A percentile compares a stretch with the other conserved stretches of the same genome.
Evolutionary conservation across 495 filamentous ascomycete genomes (phyloP).

Genomic region (Astrothelium macrocarpum): DNA sequence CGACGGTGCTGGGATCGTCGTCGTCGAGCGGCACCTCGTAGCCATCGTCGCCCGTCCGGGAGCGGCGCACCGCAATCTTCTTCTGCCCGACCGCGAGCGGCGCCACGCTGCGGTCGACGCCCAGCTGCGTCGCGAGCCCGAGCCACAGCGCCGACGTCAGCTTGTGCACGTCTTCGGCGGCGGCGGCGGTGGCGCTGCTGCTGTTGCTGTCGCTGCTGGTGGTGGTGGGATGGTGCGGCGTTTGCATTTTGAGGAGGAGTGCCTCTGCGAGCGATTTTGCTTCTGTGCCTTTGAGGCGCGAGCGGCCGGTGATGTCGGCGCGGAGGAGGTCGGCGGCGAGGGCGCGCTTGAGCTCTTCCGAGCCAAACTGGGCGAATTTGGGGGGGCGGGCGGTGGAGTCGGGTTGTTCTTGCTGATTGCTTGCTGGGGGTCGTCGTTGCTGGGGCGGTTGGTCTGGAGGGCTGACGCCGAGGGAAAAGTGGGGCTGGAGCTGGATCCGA

Average conservation of each 20-base stretch:
- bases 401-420: constrained; percentile 3
- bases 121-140: constrained; percentile 23
- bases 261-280: constrained; percentile 30
- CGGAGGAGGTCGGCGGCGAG: constrained; percentile 31
- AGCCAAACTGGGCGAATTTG: constrained; percentile 13
- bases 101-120: constrained; percentile 19
- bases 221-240: constrained; percentile 13
- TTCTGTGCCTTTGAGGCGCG: constrained; percentile 30
- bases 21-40: constrained; percentile 32
- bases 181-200: constrained; percentile 11
- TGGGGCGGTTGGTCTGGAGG: neutral
- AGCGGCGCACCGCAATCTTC: constrained; percentile 26
- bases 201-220: constrained; percentile 11
- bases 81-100: constrained; percentile 22
- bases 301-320: constrained; percentile 26
- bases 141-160: constrained; percentile 29
- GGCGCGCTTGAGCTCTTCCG: constrained; percentile 27
- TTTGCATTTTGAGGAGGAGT: constrained; percentile 17
- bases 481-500: constrained; percentile 13
- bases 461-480: constrained; percentile 8
- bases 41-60: constrained; percentile 28
- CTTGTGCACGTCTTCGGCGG: constrained; percentile 21
- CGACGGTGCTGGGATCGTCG: constrained; percentile 18
- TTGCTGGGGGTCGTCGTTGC: neutral
- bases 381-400: neutral